A percentile compares a stretch with the other conserved stretches of the same genome.
phyloP scores from a whole-genome alignment of 1,284 basidiomycete species.

The Ustilago nuda region DNA sequence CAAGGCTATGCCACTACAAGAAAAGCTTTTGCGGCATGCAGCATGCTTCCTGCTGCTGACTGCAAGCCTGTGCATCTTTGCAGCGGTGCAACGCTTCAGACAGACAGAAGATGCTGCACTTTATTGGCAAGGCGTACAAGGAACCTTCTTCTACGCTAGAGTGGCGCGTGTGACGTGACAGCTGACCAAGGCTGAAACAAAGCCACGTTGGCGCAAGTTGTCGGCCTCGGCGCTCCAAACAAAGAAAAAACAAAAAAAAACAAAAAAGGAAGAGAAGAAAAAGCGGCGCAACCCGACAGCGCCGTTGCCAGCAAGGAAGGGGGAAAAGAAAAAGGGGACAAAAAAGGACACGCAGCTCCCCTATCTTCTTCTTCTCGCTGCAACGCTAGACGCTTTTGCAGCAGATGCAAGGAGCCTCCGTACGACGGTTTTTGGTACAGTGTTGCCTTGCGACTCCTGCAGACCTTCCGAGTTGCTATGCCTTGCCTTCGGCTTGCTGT shows the following conservation, averaged over 20 bases:
- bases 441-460: background rate
- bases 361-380: slow-evolving; percentile 4
- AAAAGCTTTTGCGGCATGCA: background rate
- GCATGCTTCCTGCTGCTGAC: background rate
- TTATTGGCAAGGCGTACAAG: background rate
- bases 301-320: background rate
- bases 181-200: slow-evolving; percentile 7
- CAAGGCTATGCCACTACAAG: background rate
- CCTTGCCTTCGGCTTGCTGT: background rate
- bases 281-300: background rate
- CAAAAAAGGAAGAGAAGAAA: slow-evolving; percentile 7
- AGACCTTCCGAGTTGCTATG: background rate
- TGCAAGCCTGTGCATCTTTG: background rate
- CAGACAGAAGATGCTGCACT: background rate
- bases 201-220: background rate
- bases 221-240: slow-evolving; percentile 11
- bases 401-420: slow-evolving; percentile 1
- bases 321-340: background rate
- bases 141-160: background rate
- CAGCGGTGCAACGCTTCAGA: background rate
- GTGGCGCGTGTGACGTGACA: slow-evolving; percentile 4
- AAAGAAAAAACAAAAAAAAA: slow-evolving; percentile 17
- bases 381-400: background rate
- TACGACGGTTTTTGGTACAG: background rate
- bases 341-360: slow-evolving; percentile 2